Base-by-base conservation (phyloP, 495 filamentous ascomycete species). In the Glonium stellatum region DNA sequence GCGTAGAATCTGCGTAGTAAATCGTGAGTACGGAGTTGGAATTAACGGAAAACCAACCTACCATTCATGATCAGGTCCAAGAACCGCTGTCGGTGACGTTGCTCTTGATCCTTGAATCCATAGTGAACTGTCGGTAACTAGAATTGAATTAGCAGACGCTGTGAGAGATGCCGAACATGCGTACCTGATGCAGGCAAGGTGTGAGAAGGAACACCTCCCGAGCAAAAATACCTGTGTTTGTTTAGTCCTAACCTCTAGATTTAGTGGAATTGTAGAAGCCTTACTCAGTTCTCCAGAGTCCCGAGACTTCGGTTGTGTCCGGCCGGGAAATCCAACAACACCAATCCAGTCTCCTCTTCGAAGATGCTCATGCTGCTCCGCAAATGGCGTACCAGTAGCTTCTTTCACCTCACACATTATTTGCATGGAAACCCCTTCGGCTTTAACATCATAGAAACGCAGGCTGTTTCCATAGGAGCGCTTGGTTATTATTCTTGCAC, bases 61-160 rank as follows among this genome's bases (percentile, higher is more conserved):
- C 27, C 87, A 76, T 97, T 97, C 85, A 97, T 93, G 72, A 97
- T 95, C 66, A 97, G 74, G 72, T 99, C 93, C 34, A 99, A 83
- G 72, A 95, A 95, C 50, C 92, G 80, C 77, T 97, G 87, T 64
- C 93, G 87, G 75, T 88, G 89, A 59, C 91, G 81, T 71, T 90
- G 88, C 76, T 99, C 93, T 75, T 89, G 86, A 68, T 97, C 91
- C 77, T 92, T 89, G 76, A 97, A 88, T 60, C 93, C 93, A 71
- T 87, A 96, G 75, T 95, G 85, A 67, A 95, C 90, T 56, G 86
- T 85, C 31, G 93, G 44, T 6, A 31, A 6, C 27, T 31, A 31
- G 27, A 31, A 6, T 31, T 3, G 27, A 6, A 3, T 31, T 31
- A 31, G 27, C 27, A 31, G 27, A 31, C 3, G 27, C 6, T 31